Evolutionary conservation across 176 grass and related monocot genomes (phyloP), one percentile per base, ranked within the genome.

Genomic region (Ampelocalamus luodianensis): DNA sequence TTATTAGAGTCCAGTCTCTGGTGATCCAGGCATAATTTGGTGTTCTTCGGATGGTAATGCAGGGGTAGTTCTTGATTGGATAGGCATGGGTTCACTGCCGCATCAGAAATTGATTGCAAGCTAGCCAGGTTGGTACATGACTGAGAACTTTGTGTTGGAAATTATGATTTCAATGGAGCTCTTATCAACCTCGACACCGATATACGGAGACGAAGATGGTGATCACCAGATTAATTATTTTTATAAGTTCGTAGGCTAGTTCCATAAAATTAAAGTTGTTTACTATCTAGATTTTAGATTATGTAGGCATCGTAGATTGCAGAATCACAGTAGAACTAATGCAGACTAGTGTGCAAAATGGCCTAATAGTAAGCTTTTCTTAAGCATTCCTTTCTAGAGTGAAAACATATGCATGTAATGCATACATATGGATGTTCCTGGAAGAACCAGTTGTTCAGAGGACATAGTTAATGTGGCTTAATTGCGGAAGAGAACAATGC

Each of bases 21-120:
- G 24, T 87, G 89, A 87, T 87, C 89, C 76, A 79, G 89, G 80
- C 89, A 91, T 76, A 76, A 64, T 45, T 44, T 90, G 82, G 89
- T 87, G 89, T 80, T 84, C 50, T 80, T 84, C 34, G 70, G 85
- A 87, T 91, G 50, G 80, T 66, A 76, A 91, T 69, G 81, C 89
- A 79, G 80, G 53, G 58, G 32, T 44, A 54, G 80, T 80, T 84
- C 89, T 43, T 69, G 82, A 80, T 66, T 76, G 64, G 85, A 76
- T 82, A 86, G 60, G 50, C 77, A 84, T 86, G 85, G 84, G 61
- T 84, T 91, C 66, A n/a, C 85, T 87, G 89, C 80, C 68, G 69
- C 80, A 74, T 83, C 80, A 87, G 80, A 68, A 82, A 83, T 86
- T 90, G 66, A 90, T 83, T 78, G 84, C 88, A 48, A 65, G 49